Conservation (phyloP, 257 asterid species). For the Solanum bulbocastanum region DNA sequence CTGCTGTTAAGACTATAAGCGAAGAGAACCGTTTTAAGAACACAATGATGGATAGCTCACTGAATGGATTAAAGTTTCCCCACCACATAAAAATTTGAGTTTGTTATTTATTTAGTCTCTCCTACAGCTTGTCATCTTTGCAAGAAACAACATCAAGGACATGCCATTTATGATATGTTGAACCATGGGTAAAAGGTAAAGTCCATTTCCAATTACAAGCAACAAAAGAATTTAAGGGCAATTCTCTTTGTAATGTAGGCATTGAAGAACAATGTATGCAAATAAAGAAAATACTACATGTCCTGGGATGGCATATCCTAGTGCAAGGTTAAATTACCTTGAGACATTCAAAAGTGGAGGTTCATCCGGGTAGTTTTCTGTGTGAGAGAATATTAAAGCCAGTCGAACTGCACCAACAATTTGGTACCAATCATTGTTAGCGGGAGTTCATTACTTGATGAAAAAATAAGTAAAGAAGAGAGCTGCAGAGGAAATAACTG, state of each 20-base stretch:
- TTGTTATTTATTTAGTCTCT: neutral
- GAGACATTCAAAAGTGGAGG: constrained; percentile 69
- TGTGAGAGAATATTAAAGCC: constrained; percentile 81
- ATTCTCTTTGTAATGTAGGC: neutral
- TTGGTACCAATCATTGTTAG: constrained; percentile 10
- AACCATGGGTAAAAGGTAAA: neutral
- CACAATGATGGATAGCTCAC: neutral
- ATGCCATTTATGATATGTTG: neutral
- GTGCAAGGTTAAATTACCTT: constrained; percentile 29
- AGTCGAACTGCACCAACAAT: constrained; percentile 45
- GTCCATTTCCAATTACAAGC: neutral
- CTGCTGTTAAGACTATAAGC: neutral
- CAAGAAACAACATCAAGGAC: neutral
- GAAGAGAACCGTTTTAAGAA: neutral
- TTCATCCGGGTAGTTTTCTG: constrained; percentile 87
- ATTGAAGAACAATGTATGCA: neutral
- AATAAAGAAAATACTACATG: neutral
- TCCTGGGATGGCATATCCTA: neutral
- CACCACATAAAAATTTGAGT: neutral
- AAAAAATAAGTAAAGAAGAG: constrained; percentile 6
- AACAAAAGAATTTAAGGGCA: neutral
- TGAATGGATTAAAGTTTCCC: neutral
- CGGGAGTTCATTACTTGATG: neutral
- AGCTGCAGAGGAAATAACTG: constrained; percentile 7
- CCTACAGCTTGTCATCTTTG: neutral